Conservation (phyloP, 495 filamentous ascomycete species). For the Poronia punctata region DNA sequence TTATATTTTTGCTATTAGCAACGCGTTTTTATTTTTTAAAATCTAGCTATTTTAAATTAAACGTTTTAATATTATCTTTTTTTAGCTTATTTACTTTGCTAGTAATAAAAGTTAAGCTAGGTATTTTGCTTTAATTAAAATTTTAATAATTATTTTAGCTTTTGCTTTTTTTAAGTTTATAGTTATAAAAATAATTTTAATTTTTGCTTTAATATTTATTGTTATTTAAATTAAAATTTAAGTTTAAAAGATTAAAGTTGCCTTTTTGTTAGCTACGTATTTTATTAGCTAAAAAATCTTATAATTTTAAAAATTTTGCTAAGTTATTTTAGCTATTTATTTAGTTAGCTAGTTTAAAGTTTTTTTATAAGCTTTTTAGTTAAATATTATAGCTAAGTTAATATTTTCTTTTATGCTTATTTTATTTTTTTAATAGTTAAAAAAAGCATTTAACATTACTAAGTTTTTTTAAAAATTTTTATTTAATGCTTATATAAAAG, state of each 20-base stretch:
- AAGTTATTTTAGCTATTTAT: too few species aligned
- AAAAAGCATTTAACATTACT: neutral
- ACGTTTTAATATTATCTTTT: neutral
- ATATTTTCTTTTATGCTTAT: neutral
- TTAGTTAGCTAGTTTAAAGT: too few species aligned
- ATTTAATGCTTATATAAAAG: neutral
- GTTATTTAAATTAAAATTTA: too few species aligned
- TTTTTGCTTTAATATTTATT: neutral
- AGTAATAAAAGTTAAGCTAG: neutral
- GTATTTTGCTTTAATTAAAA: neutral
- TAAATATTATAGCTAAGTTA: too few species aligned
- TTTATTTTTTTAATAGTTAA: neutral
- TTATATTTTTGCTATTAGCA: neutral
- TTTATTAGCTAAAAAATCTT: too few species aligned
- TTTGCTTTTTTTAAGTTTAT: neutral
- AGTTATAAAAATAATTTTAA: neutral
- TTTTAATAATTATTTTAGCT: neutral
- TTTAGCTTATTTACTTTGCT: neutral
- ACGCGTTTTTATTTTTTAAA: neutral
- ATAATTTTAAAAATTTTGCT: too few species aligned
- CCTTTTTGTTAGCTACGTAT: too few species aligned
- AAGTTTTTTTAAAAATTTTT: neutral
- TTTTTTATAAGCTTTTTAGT: too few species aligned
- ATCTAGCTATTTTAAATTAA: neutral
- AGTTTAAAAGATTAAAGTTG: too few species aligned